These are phyloP conservation scores for Alternaria sp. DNA, from an alignment of 2,329 filamentous ascomycete species.

Conservation along the genomic window DNA sequence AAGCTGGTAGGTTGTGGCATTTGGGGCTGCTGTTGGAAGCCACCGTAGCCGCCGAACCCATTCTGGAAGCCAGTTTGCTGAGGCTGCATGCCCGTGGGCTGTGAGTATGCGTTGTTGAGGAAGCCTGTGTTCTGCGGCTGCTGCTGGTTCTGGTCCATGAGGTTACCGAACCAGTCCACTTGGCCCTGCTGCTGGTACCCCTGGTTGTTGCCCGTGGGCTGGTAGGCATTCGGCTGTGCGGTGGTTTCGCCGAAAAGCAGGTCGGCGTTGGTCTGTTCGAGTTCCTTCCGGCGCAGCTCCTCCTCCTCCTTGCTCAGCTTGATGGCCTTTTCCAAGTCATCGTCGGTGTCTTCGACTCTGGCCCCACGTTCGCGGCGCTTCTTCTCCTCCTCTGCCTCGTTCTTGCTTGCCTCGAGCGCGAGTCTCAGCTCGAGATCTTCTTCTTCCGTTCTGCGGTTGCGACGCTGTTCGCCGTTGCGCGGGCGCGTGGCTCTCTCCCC, in stretches of 20 bases:
- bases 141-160: slow-evolving; percentile 72
- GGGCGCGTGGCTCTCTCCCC: slow-evolving; percentile 50
- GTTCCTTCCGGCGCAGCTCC: slow-evolving; percentile 80
- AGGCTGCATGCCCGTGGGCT: slow-evolving; percentile 74
- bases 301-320: slow-evolving; percentile 95
- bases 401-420: slow-evolving; percentile 93
- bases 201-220: slow-evolving; percentile 90
- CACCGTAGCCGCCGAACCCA: slow-evolving; percentile 69
- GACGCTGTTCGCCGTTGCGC: slow-evolving; percentile 42
- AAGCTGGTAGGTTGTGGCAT: slow-evolving; percentile 68
- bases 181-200: slow-evolving; percentile 96
- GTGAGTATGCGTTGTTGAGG: slow-evolving; percentile 72
- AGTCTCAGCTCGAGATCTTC: slow-evolving; percentile 85
- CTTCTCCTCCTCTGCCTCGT: slow-evolving; percentile 89
- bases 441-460: slow-evolving; percentile 72
- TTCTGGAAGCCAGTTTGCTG: slow-evolving; percentile 72
- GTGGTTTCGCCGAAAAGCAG: slow-evolving; percentile 85
- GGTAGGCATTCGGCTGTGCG: slow-evolving; percentile 70
- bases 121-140: slow-evolving; percentile 71
- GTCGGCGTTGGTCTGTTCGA: slow-evolving; percentile 83
- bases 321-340: slow-evolving; percentile 93
- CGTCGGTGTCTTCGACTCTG: slow-evolving; percentile 67
- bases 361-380: slow-evolving; percentile 67
- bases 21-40: slow-evolving; percentile 48
- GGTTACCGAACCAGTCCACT: slow-evolving; percentile 97